These are phyloP conservation scores for Pilaira anomala DNA, from an alignment of 192 early-diverging fungal genomes.

Conservation along the genomic window DNA sequence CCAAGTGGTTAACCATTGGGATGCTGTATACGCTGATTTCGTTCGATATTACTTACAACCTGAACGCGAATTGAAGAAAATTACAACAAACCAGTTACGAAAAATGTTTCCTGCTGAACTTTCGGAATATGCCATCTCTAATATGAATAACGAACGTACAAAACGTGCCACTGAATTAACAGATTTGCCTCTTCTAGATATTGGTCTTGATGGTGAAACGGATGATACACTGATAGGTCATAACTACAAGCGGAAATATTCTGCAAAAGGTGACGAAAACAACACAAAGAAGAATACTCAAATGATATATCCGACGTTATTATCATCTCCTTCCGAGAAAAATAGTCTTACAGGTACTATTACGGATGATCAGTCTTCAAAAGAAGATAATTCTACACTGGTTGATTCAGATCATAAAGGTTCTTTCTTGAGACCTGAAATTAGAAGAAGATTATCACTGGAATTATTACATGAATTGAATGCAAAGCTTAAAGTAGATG, in stretches of 20 bases:
- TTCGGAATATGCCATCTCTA: slow-evolving; percentile 2
- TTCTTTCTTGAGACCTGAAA: slow-evolving; percentile 17
- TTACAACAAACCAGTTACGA: slow-evolving; percentile 60
- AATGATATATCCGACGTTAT: slow-evolving; percentile 24
- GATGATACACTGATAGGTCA: background rate
- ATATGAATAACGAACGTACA: slow-evolving; percentile 34
- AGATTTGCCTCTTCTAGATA: slow-evolving; percentile 47
- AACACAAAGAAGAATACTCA: slow-evolving; percentile 2
- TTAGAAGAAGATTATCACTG: slow-evolving; percentile 17
- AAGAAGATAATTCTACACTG: background rate
- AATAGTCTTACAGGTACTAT: background rate
- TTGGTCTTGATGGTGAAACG: slow-evolving; percentile 30
- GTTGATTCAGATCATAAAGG: background rate
- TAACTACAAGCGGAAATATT: background rate
- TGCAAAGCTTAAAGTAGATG: slow-evolving; percentile 1
- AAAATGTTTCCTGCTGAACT: slow-evolving; percentile 55
- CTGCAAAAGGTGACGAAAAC: background rate
- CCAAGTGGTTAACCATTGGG: slow-evolving; percentile 80
- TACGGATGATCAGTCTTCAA: background rate
- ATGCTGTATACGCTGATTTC: slow-evolving; percentile 78
- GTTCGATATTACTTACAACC: slow-evolving; percentile 77
- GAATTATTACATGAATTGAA: slow-evolving; percentile 19
- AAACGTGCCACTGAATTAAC: slow-evolving; percentile 40
- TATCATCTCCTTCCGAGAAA: slow-evolving; percentile 32
- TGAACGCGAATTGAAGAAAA: slow-evolving; percentile 70